Conservation (phyloP, 345 rosid genomes). For the Rhizophora mangle region DNA sequence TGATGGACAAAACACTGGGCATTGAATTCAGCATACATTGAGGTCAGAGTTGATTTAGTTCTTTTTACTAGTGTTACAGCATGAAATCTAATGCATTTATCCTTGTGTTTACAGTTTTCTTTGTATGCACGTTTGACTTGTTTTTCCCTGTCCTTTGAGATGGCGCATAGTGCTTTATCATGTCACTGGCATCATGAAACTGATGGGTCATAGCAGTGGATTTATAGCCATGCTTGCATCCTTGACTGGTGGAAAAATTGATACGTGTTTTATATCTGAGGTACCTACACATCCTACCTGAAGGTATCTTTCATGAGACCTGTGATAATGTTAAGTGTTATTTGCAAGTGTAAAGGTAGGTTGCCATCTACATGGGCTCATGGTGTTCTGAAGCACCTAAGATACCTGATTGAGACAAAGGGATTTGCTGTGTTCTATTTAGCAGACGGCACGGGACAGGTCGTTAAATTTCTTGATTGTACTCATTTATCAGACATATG, state of each 20-base stretch:
- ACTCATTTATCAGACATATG: too few species aligned
- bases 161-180: slow-evolving; percentile 95
- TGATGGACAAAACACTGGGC: slow-evolving; percentile 98
- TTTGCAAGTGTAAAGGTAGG: slow-evolving; percentile 54
- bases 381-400: slow-evolving; percentile 83
- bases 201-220: slow-evolving; percentile 98
- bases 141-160: slow-evolving; percentile 21
- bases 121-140: background rate
- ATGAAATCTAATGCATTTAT: background rate
- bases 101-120: slow-evolving; percentile 15
- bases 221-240: slow-evolving; percentile 98
- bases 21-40: slow-evolving; percentile 93
- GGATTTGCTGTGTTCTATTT: slow-evolving; percentile 95
- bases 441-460: slow-evolving; percentile 98
- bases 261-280: slow-evolving; percentile 96
- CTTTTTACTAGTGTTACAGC: background rate
- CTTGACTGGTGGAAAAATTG: slow-evolving; percentile 93
- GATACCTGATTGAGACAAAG: slow-evolving; percentile 83
- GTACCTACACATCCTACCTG: slow-evolving; percentile 33
- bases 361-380: slow-evolving; percentile 74
- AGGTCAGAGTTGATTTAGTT: slow-evolving; percentile 43
- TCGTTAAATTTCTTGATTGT: background rate
- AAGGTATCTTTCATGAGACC: background rate
- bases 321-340: background rate
- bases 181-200: slow-evolving; percentile 83